These are phyloP conservation scores for Debaryomyces robertsiae DNA, from an alignment of 1,139 yeast genomes.

Conservation along the genomic window DNA sequence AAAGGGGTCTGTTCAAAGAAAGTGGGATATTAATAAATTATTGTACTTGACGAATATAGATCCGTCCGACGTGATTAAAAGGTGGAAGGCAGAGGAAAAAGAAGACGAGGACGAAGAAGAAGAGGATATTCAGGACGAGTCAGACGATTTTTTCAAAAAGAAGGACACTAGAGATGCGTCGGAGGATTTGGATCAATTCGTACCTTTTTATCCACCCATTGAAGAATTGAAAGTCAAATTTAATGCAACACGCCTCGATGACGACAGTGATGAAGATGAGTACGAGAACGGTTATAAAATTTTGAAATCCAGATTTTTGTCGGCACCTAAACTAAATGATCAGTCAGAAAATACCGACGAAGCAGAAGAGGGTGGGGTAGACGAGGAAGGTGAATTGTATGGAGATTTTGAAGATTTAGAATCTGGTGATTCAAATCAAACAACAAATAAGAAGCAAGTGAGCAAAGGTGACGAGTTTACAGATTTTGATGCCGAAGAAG, in stretches of 20 bases:
- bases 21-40: conserved; percentile 81
- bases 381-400: conserved; percentile 56
- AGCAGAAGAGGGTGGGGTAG: conserved; percentile 37
- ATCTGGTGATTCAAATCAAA: conserved; percentile 37
- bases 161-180: conserved; percentile 34
- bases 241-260: conserved; percentile 35
- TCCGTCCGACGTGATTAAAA: conserved; percentile 70
- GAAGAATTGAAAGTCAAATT: conserved; percentile 60
- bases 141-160: conserved; percentile 64
- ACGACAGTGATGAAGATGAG: conserved; percentile 36
- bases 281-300: conserved; percentile 49
- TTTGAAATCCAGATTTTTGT: conserved; percentile 62
- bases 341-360: conserved; percentile 36
- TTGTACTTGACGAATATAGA: conserved; percentile 75
- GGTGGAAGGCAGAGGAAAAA: conserved; percentile 64
- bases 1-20: conserved; percentile 42
- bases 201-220: conserved; percentile 45
- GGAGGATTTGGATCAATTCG: conserved; percentile 36
- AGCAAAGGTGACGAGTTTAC: conserved; percentile 50
- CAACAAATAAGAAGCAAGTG: conserved; percentile 14
- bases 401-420: conserved; percentile 86
- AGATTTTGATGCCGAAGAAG: conserved; percentile 55
- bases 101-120: conserved; percentile 51
- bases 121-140: conserved; percentile 55
- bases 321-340: conserved; percentile 60